Conservation (phyloP, 768 basidiomycete species). For the Hebeloma cylindrosporum region DNA sequence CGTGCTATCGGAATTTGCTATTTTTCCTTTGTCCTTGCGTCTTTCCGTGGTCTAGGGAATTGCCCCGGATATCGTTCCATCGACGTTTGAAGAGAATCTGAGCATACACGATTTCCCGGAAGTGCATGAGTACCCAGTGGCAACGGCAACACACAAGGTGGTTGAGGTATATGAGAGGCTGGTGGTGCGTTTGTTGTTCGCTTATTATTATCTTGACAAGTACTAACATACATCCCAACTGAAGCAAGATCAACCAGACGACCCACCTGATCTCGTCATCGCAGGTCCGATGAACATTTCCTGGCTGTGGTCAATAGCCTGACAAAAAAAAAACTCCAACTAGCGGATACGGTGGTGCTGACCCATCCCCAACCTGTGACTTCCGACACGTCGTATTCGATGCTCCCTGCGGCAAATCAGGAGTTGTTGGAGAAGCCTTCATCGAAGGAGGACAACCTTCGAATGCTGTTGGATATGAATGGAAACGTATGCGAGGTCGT, state of each 20-base stretch:
- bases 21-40: background rate
- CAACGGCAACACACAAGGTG: constrained; percentile 38
- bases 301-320: constrained; percentile 62
- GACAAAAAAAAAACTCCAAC: constrained; percentile 48
- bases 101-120: constrained; percentile 65
- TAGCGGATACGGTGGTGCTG: constrained; percentile 96
- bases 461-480: constrained; percentile 87
- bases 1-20: too few relatives aligned
- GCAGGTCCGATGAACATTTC: constrained; percentile 44
- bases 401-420: constrained; percentile 52
- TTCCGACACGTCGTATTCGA: constrained; percentile 53
- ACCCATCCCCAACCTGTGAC: constrained; percentile 67
- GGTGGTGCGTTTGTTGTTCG: constrained; percentile 50
- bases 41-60: constrained; percentile 32
- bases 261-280: constrained; percentile 54
- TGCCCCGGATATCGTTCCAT: constrained; percentile 43
- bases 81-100: constrained; percentile 76
- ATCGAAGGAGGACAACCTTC: constrained; percentile 75
- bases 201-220: constrained; percentile 33
- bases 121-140: constrained; percentile 40
- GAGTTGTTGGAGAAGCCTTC: constrained; percentile 89
- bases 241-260: constrained; percentile 34
- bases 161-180: constrained; percentile 38
- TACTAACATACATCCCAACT: constrained; percentile 78
- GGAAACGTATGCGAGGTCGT: constrained; percentile 89